Base-by-base conservation (phyloP, 306 rosid species). In the Cucumis melo region DNA sequence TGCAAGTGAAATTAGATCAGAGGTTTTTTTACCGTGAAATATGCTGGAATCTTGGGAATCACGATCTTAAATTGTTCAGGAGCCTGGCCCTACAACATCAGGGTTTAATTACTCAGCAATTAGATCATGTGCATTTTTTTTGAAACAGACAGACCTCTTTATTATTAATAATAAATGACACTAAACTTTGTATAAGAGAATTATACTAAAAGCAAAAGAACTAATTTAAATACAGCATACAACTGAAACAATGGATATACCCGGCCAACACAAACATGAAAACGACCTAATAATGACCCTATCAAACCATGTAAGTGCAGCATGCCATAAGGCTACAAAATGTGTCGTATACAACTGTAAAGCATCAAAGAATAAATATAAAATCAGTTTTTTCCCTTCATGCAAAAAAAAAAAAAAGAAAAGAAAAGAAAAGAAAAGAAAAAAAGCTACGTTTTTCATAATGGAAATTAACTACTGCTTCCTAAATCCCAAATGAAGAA, bases 1-100 rank as follows among this genome's bases (percentile, higher is more conserved):
- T 62, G 54, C 23, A 50, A 20, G 42, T 50, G 68, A 56, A 73
- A 79, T 56, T 58, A 53, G 6, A 24, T 2, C 9, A 12, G 70
- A 27, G 46, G 65, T 12, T 74, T 72, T 54, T 86, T 36, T 87
- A 91, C 96, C 80, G 93, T 91, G 82, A 91, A 91, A 82, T 91
- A 91, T 20, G 91, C 91, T 50, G 93, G 96, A 76, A 91, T 88
- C 81, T 72, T 80, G 27, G 90, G 93, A 79, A 91, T 87, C 81
- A 50, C 55, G 19, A 91, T 88, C 90, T 91, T 88, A 84, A 91
- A 91, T 79, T 91, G 96, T 65, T 86, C 81, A 16, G 93, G 87
- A 41, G 82, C 21, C 77, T 87, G 84, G 74, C 81, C 96, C 96
- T 91, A 63, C 44, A 78, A 83, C 20, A 86, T 78, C 61, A 81